phyloP scores from a whole-genome alignment of 2,329 filamentous ascomycete genomes.

The Chlorencoelia australis region DNA sequence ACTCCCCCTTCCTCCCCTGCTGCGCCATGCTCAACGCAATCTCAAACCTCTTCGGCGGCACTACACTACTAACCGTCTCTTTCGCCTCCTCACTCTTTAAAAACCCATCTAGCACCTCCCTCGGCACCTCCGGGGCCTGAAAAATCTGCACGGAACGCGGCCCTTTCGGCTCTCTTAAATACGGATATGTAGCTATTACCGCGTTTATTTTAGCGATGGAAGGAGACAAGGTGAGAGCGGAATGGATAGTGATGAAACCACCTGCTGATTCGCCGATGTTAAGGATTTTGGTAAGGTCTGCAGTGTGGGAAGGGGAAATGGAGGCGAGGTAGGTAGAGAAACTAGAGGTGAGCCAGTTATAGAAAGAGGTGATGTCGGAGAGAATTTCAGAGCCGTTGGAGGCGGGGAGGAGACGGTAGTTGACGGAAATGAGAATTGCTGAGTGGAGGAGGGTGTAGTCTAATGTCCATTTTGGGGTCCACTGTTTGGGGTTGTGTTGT shows the following conservation, averaged over 20 bases:
- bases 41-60: conserved; percentile 7
- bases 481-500: conserved; percentile 14
- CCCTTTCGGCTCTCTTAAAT: neutral
- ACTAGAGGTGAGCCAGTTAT: conserved; percentile 32
- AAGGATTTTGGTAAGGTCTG: conserved; percentile 7
- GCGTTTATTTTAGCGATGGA: conserved; percentile 10
- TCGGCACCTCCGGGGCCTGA: conserved; percentile 2
- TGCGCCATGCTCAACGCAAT: conserved; percentile 6
- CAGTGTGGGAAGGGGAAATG: conserved; percentile 7
- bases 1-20: conserved; percentile 3
- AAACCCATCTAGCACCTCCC: conserved; percentile 4
- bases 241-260: conserved; percentile 7
- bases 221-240: conserved; percentile 6
- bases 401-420: conserved; percentile 43
- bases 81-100: conserved; percentile 7
- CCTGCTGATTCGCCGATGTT: conserved; percentile 11
- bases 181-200: conserved; percentile 9
- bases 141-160: conserved; percentile 7
- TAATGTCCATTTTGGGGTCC: conserved; percentile 28
- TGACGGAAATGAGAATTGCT: conserved; percentile 36
- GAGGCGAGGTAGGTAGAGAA: conserved; percentile 6
- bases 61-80: conserved; percentile 7
- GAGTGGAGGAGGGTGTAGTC: conserved; percentile 29
- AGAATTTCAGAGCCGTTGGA: conserved; percentile 36
- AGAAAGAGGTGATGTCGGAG: conserved; percentile 37